phyloP scores from a whole-genome alignment of 306 rosid genomes.

The Abrus precatorius region DNA sequence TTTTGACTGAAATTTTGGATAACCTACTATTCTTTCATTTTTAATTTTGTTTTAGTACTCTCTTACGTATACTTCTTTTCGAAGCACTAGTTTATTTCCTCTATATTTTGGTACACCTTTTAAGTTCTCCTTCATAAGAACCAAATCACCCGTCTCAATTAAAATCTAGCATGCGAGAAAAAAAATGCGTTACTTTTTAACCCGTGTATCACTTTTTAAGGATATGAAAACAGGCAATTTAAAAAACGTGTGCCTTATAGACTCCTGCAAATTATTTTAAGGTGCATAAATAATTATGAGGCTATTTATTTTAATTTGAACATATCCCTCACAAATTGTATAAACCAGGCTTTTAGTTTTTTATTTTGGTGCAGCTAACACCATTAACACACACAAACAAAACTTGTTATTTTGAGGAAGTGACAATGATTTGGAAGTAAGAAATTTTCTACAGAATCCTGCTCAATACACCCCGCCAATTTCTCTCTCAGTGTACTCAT shows the following conservation, averaged over 20 bases:
- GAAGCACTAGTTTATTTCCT: background rate
- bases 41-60: background rate
- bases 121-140: too few species aligned
- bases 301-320: background rate
- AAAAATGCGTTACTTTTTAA: background rate
- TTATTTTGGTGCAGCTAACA: background rate
- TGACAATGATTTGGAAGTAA: background rate
- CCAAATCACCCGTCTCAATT: too few species aligned
- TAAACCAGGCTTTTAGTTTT: background rate
- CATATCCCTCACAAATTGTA: background rate
- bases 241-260: constrained; percentile 3
- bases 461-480: constrained; percentile 13
- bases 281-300: background rate
- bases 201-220: background rate
- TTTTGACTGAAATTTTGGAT: constrained; percentile 32
- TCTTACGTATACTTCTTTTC: background rate
- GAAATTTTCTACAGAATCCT: constrained; percentile 1
- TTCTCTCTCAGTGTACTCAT: constrained; percentile 50
- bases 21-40: background rate
- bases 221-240: background rate
- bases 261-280: background rate
- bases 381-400: background rate
- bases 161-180: too few species aligned
- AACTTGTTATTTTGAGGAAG: background rate
- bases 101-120: too few species aligned